Conservation (phyloP, 345 rosid genomes). For the Raphanus raphanistrum region DNA sequence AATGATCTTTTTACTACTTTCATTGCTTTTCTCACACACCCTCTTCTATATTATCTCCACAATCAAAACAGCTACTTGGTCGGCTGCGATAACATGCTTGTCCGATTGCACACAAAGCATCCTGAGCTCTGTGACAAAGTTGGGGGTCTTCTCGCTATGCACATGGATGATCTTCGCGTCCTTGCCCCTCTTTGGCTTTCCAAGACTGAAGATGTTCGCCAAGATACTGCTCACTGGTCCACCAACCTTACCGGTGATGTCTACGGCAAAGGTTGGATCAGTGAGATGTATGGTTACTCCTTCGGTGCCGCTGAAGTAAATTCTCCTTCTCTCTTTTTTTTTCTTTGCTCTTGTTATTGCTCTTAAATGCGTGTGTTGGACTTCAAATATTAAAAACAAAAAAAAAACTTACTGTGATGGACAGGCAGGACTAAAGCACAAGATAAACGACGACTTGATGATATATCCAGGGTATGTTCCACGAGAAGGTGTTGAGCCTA, state of each 20-base stretch:
- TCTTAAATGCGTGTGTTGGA: too few species aligned
- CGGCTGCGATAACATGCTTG: constrained; percentile 91
- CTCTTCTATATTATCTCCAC: not conserved
- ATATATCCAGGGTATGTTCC: constrained; percentile 97
- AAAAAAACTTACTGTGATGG: not conserved
- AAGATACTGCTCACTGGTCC: constrained; percentile 86
- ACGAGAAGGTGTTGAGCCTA: constrained; percentile 72
- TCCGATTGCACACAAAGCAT: constrained; percentile 75
- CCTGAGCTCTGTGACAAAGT: constrained; percentile 93
- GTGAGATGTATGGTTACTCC: constrained; percentile 99
- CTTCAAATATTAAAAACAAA: not conserved
- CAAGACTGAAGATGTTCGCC: constrained; percentile 96
- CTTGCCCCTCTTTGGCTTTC: constrained; percentile 96
- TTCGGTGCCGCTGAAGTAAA: constrained; percentile 96
- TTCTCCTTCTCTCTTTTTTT: constrained; percentile 13
- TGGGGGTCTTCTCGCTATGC: constrained; percentile 98
- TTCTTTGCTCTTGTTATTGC: not conserved
- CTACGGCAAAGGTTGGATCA: constrained; percentile 93
- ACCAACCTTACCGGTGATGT: constrained; percentile 98
- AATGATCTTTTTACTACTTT: not conserved
- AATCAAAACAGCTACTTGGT: constrained; percentile 64
- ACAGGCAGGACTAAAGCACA: constrained; percentile 95
- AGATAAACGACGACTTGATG: constrained; percentile 85
- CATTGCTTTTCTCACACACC: constrained; percentile 1
- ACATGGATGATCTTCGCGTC: constrained; percentile 87